phyloP scores from a whole-genome alignment of 139 green algal species.

The Chlorella ohadii region DNA sequence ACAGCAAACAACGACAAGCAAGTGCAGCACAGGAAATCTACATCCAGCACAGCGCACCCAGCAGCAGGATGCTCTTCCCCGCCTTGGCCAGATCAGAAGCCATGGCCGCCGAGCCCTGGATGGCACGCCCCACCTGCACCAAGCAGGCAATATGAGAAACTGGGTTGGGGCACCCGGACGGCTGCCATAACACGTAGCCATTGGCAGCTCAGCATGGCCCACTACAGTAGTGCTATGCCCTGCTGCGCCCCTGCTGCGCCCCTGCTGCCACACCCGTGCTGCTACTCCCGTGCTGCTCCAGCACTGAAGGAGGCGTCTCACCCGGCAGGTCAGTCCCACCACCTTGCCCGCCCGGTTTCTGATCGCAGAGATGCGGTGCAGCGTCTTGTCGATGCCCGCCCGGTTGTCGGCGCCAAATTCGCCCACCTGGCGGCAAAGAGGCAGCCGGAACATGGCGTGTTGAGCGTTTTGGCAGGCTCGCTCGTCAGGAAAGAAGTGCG shows the following conservation, averaged over 20 bases:
- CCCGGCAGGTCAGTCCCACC: slow-evolving; percentile 96
- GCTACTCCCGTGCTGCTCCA: no score
- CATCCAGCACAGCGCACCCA: neutral
- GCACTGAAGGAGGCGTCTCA: slow-evolving; percentile 88
- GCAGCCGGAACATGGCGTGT: neutral
- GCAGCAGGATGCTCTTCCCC: slow-evolving; percentile 32
- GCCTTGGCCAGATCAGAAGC: neutral
- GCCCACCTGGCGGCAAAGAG: slow-evolving; percentile 57
- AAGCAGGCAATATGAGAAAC: neutral
- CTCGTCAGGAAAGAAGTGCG: no score
- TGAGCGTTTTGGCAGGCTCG: no score
- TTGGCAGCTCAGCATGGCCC: no score
- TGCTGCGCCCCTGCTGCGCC: no score
- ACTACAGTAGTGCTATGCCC: no score
- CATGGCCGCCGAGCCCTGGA: slow-evolving; percentile 15
- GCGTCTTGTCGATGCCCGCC: slow-evolving; percentile 78
- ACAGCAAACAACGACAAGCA: no score
- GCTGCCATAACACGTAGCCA: no score
- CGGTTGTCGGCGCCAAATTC: slow-evolving; percentile 89
- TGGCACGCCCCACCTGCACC: neutral
- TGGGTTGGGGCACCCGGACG: no score
- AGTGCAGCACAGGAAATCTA: neutral
- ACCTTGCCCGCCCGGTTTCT: slow-evolving; percentile 86
- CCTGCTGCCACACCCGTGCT: no score
- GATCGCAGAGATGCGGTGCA: slow-evolving; percentile 86